Percentiles rank a stretch among this genome's conserved stretches.
phyloP scores from a whole-genome alignment of 768 basidiomycete species.

The Leccinum subgranulosum region DNA sequence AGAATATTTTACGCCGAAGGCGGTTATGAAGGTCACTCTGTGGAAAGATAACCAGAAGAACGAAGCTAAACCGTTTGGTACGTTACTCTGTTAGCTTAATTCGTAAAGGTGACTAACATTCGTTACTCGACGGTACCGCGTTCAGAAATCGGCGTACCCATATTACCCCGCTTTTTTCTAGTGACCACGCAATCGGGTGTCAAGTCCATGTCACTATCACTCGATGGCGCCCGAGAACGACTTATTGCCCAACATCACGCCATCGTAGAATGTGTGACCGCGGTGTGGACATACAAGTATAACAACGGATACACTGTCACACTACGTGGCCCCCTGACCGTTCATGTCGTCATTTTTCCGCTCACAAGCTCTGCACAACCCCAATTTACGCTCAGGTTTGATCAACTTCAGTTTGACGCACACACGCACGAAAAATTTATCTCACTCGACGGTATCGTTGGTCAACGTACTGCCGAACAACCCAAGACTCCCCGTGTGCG shows the following conservation, averaged over 20 bases:
- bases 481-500: constrained; percentile 37
- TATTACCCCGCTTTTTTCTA: constrained; percentile 80
- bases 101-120: constrained; percentile 2
- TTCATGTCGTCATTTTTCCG: constrained; percentile 47
- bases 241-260: constrained; percentile 42
- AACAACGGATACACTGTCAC: constrained; percentile 76
- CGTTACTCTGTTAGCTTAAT: constrained; percentile 22
- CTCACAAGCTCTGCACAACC: constrained; percentile 13
- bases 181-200: constrained; percentile 84
- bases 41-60: constrained; percentile 81
- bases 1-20: constrained; percentile 69
- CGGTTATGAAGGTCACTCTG: constrained; percentile 75
- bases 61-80: constrained; percentile 84
- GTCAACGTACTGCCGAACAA: constrained; percentile 43
- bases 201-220: constrained; percentile 73
- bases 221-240: constrained; percentile 77
- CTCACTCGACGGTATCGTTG: constrained; percentile 58
- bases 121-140: constrained; percentile 9
- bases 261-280: constrained; percentile 67
- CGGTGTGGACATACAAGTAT: constrained; percentile 82
- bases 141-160: constrained; percentile 75
- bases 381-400: constrained; percentile 55
- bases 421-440: constrained; percentile 72
- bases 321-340: constrained; percentile 70
- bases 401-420: constrained; percentile 72